phyloP scores from a whole-genome alignment of 352 stramenopile species.

The Pythium monospermum region DNA sequence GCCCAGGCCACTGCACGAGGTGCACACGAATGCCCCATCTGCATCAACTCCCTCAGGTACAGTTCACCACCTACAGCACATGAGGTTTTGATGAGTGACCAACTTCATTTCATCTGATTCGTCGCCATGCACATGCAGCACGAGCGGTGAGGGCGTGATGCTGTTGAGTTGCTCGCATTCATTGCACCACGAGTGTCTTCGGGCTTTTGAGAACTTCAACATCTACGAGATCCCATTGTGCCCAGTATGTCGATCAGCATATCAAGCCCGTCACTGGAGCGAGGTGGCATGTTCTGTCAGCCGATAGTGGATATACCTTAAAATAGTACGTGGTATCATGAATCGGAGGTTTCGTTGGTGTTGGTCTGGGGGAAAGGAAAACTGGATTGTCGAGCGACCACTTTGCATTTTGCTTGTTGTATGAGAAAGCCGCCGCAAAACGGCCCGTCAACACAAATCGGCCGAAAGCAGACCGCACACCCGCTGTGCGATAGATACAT shows the following conservation, averaged over 20 bases:
- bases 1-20: constrained; percentile 39
- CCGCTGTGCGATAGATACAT: too few species aligned
- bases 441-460: too few species aligned
- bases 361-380: too few species aligned
- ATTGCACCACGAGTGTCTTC: constrained; percentile 70
- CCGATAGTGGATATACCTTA: not conserved
- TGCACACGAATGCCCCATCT: constrained; percentile 77
- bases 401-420: too few species aligned
- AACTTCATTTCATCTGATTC: not conserved
- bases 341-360: too few species aligned
- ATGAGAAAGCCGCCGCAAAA: too few species aligned
- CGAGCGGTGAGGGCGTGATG: constrained; percentile 28
- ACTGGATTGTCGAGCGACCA: too few species aligned
- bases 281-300: not conserved
- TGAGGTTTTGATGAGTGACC: not conserved
- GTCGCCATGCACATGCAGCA: constrained; percentile 10
- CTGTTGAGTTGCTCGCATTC: constrained; percentile 78
- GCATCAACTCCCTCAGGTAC: constrained; percentile 68
- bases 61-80: not conserved
- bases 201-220: constrained; percentile 82
- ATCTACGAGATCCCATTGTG: constrained; percentile 80
- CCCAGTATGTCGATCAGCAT: constrained; percentile 61
- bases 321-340: too few species aligned
- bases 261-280: constrained; percentile 11
- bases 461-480: not conserved